Percentiles rank a stretch among this genome's conserved stretches.
Conservation (phyloP, 306 rosid genomes). For the Canavalia gladiata region DNA sequence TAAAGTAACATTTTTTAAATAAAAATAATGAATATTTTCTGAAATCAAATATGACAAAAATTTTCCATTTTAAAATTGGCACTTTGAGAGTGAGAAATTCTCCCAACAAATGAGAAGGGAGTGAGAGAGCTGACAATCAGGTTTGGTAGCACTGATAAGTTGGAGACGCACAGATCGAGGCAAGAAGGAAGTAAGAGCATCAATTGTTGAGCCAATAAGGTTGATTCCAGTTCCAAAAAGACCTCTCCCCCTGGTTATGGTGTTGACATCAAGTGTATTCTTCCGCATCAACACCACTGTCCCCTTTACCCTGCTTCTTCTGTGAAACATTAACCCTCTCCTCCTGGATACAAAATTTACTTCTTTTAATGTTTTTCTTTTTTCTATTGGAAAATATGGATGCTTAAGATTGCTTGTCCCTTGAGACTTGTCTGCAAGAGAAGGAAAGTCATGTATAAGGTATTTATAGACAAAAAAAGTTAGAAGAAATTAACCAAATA, state of each 20-base stretch:
- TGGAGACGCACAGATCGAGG: constrained; percentile 9
- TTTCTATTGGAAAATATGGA: too few species aligned
- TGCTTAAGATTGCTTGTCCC: too few species aligned
- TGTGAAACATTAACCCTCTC: not conserved
- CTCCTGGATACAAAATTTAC: not conserved
- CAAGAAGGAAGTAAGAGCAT: constrained; percentile 16
- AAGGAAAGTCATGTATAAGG: too few species aligned
- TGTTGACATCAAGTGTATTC: constrained; percentile 45
- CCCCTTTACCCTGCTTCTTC: constrained; percentile 9
- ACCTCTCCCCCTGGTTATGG: not conserved
- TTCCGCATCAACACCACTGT: constrained; percentile 47
- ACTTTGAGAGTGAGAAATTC: too few species aligned
- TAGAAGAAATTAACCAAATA: too few species aligned
- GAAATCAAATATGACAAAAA: too few species aligned
- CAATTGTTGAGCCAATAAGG: not conserved
- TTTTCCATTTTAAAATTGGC: too few species aligned
- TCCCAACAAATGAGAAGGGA: too few species aligned
- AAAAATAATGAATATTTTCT: too few species aligned
- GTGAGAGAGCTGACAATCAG: constrained; percentile 30
- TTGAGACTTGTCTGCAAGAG: too few species aligned
- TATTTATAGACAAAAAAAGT: too few species aligned
- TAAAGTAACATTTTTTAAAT: too few species aligned
- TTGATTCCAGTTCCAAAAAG: not conserved
- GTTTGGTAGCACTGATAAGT: constrained; percentile 40
- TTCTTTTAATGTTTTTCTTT: not conserved